Evolutionary conservation across 371 early-diverging fungal species (phyloP).

Genomic region (Circinella minor): DNA sequence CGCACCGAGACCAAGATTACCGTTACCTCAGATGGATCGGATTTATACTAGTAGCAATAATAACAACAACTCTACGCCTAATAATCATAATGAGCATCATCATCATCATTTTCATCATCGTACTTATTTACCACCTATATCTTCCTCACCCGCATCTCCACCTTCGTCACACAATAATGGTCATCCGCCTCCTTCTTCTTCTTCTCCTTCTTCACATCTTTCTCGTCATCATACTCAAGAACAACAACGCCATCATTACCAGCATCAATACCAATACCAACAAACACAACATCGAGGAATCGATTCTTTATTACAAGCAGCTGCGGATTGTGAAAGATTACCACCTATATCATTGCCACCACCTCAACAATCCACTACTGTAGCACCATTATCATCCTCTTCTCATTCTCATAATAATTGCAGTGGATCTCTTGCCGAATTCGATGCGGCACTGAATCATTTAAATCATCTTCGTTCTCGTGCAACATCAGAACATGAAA

Average conservation of each 20-base stretch:
- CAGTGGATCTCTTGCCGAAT: conserved; percentile 14
- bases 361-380: conserved; percentile 2
- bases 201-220: background rate
- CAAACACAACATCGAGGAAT: conserved; percentile 17
- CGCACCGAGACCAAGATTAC: background rate
- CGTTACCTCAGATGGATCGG: conserved; percentile 9
- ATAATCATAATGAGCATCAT: too few relatives aligned
- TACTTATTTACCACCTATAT: conserved; percentile 2
- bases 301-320: conserved; percentile 12
- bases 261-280: conserved; percentile 12
- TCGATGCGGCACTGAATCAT: conserved; percentile 20
- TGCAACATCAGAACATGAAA: conserved; percentile 17
- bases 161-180: background rate
- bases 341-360: conserved; percentile 24
- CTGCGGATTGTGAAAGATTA: conserved; percentile 12
- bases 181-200: background rate
- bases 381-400: too few relatives aligned
- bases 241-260: conserved; percentile 10
- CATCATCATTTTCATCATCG: background rate
- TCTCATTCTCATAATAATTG: too few relatives aligned
- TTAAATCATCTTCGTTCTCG: conserved; percentile 16
- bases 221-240: background rate
- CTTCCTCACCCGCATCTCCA: conserved; percentile 13
- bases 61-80: background rate
- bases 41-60: conserved; percentile 11